phyloP scores from a whole-genome alignment of 306 rosid species.

The Spatholobus suberectus region DNA sequence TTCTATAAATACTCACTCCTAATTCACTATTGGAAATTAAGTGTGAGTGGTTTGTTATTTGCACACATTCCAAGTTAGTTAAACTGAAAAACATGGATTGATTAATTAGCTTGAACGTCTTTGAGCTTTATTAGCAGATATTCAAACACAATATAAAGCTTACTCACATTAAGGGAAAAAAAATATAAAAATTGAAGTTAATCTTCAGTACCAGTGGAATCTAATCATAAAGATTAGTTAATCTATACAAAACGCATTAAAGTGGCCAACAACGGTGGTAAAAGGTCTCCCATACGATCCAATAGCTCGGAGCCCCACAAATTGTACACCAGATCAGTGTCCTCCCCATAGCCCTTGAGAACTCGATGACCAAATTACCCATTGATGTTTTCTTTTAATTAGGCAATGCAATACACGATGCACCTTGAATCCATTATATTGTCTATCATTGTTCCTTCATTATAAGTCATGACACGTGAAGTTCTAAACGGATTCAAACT shows the following conservation, averaged over 20 bases:
- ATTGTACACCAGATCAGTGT: not conserved
- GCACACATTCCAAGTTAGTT: not conserved
- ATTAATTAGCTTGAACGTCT: not conserved
- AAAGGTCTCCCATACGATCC: not conserved
- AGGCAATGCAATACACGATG: not conserved
- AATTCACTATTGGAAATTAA: not conserved
- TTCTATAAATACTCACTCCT: not conserved
- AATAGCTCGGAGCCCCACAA: not conserved
- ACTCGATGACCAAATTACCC: not conserved
- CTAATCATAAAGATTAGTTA: no score
- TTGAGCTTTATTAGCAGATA: no score
- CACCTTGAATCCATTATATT: not conserved
- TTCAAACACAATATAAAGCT: no score
- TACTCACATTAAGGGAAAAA: no score
- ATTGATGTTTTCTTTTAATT: not conserved
- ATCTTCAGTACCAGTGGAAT: no score
- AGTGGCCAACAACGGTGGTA: no score
- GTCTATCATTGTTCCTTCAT: not conserved
- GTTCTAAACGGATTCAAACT: not conserved
- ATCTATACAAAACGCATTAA: no score
- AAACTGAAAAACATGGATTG: not conserved
- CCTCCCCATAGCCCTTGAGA: not conserved
- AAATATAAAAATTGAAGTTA: no score
- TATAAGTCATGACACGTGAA: not conserved
- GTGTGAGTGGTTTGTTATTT: not conserved